Evolutionary conservation across 345 rosid genomes (phyloP), one percentile per base, ranked within the genome.

Genomic region (Syzygium jambos): DNA sequence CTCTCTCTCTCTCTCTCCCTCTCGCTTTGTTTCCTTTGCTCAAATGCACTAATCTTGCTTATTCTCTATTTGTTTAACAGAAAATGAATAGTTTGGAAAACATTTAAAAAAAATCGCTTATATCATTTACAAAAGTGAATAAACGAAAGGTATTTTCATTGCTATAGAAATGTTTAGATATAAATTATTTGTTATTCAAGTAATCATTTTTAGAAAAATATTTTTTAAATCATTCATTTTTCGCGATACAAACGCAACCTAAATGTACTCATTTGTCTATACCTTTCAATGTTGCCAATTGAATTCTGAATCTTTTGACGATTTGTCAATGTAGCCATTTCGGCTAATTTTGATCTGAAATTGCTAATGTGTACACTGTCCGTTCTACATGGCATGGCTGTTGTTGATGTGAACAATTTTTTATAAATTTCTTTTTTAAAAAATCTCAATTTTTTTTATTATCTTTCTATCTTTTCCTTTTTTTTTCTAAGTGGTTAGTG

Each of bases 341-440:
- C 0, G 4, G 0, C 2, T 25, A 1, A 57, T 57, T 57, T 57
- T 5, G 0, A 57, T 11, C 4, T 25, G 2, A 57, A 25, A 11
- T 25, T 57, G 27, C 0, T 11, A 1, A 57, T 3, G 25, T 4
- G 0, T 12, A 10, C 11, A 3, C 11, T 11, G 1, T 57, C 65
- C 0, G 27, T 27, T 2, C 27, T 27, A 59, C 0, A 0, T 4
- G 15, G 3, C 12, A 57, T 1, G 27, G 0, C 0, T 0, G 1
- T 0, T 0, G 0, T 0, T 0, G 3, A 59, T 2, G 5, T 59
- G 2, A 29, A 59, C 0, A 59, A 57, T 57, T 25, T 25, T 11
- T 57, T 57, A 4, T 25, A 25, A 55, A 9, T 22, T 23, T 56
- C 9, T 56, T 21, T 55, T 0, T 5, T 1, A 5, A 43, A 43